Evolutionary conservation across 2,329 filamentous ascomycete genomes (phyloP).

Genomic region (Fonsecaea erecta): DNA sequence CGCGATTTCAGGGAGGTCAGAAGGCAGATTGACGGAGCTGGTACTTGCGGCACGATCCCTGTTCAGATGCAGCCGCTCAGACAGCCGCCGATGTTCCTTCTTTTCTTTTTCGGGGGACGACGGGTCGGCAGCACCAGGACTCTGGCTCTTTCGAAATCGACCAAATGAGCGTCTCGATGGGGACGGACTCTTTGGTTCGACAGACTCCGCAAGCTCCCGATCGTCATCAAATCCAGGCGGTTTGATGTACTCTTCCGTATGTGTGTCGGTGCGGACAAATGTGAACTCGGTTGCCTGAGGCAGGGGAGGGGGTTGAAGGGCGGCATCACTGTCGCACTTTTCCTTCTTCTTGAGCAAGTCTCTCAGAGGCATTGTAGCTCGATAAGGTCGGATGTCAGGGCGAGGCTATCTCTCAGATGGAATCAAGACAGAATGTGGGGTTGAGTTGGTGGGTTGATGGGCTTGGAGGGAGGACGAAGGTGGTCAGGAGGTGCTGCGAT

Average conservation of each 20-base stretch:
- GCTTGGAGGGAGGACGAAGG: background rate
- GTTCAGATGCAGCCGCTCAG: constrained; percentile 72
- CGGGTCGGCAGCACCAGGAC: constrained; percentile 45
- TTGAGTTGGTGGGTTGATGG: constrained; percentile 2
- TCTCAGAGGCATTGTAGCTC: constrained; percentile 58
- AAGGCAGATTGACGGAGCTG: constrained; percentile 75
- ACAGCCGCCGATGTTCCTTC: constrained; percentile 53
- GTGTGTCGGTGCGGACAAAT: constrained; percentile 83
- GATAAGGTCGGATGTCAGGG: background rate
- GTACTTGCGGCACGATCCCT: constrained; percentile 50
- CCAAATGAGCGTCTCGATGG: constrained; percentile 37
- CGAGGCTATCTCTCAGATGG: background rate
- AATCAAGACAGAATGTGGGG: background rate
- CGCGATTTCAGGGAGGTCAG: constrained; percentile 75
- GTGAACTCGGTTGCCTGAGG: constrained; percentile 69
- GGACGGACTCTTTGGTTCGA: constrained; percentile 22
- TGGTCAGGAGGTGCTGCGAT: constrained; percentile 24
- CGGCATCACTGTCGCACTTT: constrained; percentile 50
- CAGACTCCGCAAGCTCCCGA: background rate
- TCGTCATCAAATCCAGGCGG: constrained; percentile 63
- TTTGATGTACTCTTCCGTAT: constrained; percentile 75
- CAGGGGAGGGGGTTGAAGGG: constrained; percentile 32
- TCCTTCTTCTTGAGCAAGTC: constrained; percentile 68
- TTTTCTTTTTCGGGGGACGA: constrained; percentile 44
- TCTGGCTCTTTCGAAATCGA: constrained; percentile 41